Conservation (phyloP, 257 asterid genomes). For the Paulownia fortunei region DNA sequence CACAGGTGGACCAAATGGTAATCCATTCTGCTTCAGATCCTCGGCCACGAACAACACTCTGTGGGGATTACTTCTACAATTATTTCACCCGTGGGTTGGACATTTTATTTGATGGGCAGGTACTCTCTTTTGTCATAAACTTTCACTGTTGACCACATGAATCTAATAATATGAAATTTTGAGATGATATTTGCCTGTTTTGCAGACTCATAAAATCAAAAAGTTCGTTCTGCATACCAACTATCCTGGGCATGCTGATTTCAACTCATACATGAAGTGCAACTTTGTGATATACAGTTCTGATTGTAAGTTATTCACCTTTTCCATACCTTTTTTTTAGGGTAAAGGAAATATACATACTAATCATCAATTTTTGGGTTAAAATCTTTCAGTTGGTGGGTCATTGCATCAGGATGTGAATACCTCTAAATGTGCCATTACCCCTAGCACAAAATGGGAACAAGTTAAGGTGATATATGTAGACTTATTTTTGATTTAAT, state of each 20-base stretch:
- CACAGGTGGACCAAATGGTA: constrained; percentile 87
- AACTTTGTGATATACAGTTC: constrained; percentile 64
- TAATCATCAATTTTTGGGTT: neutral
- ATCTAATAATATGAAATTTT: constrained; percentile 3
- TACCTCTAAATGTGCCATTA: constrained; percentile 49
- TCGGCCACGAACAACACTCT: constrained; percentile 71
- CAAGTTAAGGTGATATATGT: constrained; percentile 70
- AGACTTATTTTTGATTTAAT: neutral
- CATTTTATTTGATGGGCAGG: constrained; percentile 87
- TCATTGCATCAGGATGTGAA: constrained; percentile 52
- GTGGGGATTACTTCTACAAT: constrained; percentile 84
- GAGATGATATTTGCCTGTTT: constrained; percentile 17
- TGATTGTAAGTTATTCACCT: constrained; percentile 49
- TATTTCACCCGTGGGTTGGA: constrained; percentile 81
- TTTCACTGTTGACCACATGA: neutral
- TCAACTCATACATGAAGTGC: constrained; percentile 86
- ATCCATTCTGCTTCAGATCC: constrained; percentile 87
- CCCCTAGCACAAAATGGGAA: constrained; percentile 82
- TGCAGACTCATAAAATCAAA: constrained; percentile 78
- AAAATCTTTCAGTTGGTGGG: constrained; percentile 51
- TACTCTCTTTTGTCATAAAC: constrained; percentile 22
- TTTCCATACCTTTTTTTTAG: neutral
- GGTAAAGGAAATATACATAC: constrained; percentile 1
- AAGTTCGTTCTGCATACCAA: constrained; percentile 85
- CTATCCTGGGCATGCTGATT: constrained; percentile 95